Evolutionary conservation across 768 basidiomycete species (phyloP).

Genomic region (Mycena polygramma): DNA sequence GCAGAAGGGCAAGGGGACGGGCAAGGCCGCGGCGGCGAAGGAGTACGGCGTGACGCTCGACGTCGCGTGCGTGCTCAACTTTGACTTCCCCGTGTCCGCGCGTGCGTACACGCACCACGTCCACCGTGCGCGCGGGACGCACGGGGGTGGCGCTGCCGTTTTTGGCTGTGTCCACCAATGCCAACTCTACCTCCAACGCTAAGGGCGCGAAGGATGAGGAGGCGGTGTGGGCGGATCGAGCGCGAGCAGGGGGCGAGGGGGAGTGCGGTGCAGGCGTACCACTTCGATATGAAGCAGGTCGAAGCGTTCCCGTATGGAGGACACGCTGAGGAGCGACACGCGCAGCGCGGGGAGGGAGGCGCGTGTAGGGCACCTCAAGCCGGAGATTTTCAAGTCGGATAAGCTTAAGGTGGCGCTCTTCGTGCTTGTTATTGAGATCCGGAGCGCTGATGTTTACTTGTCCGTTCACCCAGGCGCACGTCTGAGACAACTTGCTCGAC

Average conservation of each 20-base stretch:
- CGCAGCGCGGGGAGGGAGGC: slow-evolving; percentile 90
- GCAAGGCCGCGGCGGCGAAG: slow-evolving; percentile 59
- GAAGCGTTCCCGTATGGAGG: slow-evolving; percentile 99
- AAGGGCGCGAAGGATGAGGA: no score
- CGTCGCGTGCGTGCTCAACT: slow-evolving; percentile 97
- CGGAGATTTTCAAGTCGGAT: slow-evolving; percentile 94
- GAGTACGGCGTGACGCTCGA: slow-evolving; percentile 97
- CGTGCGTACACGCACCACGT: slow-evolving; percentile 95
- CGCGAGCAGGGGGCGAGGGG: slow-evolving; percentile 74
- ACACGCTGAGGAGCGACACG: slow-evolving; percentile 91
- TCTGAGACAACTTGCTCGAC: slow-evolving; percentile 96
- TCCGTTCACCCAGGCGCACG: slow-evolving; percentile 79
- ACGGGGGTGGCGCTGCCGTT: slow-evolving; percentile 94
- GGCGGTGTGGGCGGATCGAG: slow-evolving; percentile 79
- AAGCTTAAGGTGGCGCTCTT: slow-evolving; percentile 85
- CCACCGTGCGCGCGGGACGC: slow-evolving; percentile 93
- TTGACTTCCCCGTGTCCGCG: slow-evolving; percentile 92
- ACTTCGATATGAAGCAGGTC: slow-evolving; percentile 95
- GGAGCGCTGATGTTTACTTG: not conserved
- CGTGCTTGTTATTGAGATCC: not conserved
- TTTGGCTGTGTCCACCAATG: no score
- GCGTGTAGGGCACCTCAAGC: slow-evolving; percentile 91
- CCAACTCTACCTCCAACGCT: no score
- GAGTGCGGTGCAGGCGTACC: slow-evolving; percentile 85
- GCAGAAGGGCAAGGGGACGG: slow-evolving; percentile 67